Base-by-base conservation (phyloP, 208 protist genomes). In the Leishmania tarentolae region DNA sequence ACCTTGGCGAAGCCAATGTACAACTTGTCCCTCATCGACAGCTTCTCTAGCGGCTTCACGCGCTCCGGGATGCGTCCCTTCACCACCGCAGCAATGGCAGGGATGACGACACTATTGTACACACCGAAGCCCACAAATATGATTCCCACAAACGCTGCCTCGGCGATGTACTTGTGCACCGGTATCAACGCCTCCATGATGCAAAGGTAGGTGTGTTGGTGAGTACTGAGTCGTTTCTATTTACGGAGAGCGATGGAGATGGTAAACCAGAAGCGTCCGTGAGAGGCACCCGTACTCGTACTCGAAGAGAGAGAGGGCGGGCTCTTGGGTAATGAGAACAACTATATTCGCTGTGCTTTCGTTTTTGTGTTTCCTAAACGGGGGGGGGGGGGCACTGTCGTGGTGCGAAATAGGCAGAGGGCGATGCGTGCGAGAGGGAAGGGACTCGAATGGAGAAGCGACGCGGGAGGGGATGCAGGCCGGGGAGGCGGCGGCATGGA, bases 51-150 rank as follows among this genome's bases (percentile, higher is more conserved):
- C 42, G 88, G 88, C 81, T 87, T 85, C 50, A 76, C 87, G 3
- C 83, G 75, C 21, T 82, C 73, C 3, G 87, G 87, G 53, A 95
- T 91, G 75, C 90, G 87, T 15, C 65, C 28, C 57, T 78, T 87
- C 19, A 93, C 74, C 19, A 92, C 2, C 2, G 46, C 13, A 11
- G 76, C 83, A 42, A 95, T 78, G 37, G 89, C 70, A 3, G 92
- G 90, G 50, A 93, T 87, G 44, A 94, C 83, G 28, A 91, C 66
- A 37, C 44, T 63, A 74, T 91, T 88, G 86, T 95, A 94, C 69
- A 94, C 84, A 47, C 79, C 84, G 75, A 95, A 95, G 47, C 92
- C 89, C 19, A 89, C 61, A 57, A 87, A 94, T 40, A 94, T 91
- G 47, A 91, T 78, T 19, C 35, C 79, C 8, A 87, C 75, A 47